phyloP scores from a whole-genome alignment of 305 asterid species.

The Plantago coronopus region DNA sequence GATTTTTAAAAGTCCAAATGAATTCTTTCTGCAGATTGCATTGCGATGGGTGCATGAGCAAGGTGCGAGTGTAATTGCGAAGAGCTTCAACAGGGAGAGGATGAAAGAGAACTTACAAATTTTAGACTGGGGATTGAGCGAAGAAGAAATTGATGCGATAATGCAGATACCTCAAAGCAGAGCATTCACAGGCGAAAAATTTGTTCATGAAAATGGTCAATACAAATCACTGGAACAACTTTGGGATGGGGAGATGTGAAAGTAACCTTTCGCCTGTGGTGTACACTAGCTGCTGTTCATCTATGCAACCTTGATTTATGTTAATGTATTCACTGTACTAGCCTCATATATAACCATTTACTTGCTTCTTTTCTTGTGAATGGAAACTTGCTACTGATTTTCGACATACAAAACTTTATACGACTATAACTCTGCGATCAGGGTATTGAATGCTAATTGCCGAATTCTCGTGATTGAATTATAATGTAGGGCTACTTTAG shows the following conservation, averaged over 20 bases:
- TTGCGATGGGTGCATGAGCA: conserved; percentile 40
- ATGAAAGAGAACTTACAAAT: conserved; percentile 40
- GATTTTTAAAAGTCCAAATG: neutral
- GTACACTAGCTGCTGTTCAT: no score
- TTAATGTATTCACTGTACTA: no score
- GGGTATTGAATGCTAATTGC: no score
- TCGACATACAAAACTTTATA: no score
- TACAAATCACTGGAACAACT: conserved; percentile 33
- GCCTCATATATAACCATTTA: no score
- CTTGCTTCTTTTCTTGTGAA: neutral
- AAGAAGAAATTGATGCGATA: conserved; percentile 30
- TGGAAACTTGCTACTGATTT: no score
- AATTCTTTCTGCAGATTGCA: conserved; percentile 25
- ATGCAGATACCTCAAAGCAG: conserved; percentile 33
- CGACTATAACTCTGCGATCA: no score
- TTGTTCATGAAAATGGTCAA: conserved; percentile 28
- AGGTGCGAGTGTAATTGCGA: conserved; percentile 26
- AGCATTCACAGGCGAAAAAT: conserved; percentile 13
- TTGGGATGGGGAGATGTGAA: conserved; percentile 51
- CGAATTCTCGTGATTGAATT: no score
- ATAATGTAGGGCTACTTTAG: no score
- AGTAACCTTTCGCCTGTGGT: neutral
- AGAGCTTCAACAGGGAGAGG: conserved; percentile 36
- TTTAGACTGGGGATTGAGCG: conserved; percentile 37
- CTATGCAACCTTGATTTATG: no score